Conservation (phyloP, 345 rosid species). For the Sonneratia caseolaris region DNA sequence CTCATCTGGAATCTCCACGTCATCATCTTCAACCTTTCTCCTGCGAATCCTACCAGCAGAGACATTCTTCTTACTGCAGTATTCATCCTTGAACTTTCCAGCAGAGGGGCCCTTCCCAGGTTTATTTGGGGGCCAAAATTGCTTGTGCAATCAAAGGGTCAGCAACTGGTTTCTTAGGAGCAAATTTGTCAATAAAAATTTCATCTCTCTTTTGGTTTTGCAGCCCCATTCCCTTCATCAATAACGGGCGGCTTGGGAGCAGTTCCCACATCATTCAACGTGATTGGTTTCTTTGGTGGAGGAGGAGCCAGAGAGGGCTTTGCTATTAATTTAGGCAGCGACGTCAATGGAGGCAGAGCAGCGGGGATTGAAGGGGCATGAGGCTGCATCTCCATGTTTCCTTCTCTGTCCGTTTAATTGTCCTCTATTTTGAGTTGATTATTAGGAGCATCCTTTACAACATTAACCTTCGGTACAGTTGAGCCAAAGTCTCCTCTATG, state of each 20-base stretch:
- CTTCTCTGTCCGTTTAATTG: constrained; percentile 19
- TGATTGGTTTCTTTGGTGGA: constrained; percentile 51
- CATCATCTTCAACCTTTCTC: constrained; percentile 40
- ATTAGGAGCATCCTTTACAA: constrained; percentile 51
- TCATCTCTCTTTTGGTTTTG: constrained; percentile 52
- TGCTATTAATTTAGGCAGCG: constrained; percentile 62
- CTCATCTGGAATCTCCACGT: constrained; percentile 39
- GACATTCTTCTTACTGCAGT: constrained; percentile 50
- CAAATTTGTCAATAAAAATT: constrained; percentile 87
- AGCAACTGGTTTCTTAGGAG: constrained; percentile 52
- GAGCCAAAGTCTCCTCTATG: constrained; percentile 78
- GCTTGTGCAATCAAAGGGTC: constrained; percentile 69
- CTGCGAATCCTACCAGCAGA: constrained; percentile 50
- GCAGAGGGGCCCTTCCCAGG: constrained; percentile 57
- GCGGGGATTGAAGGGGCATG: constrained; percentile 32
- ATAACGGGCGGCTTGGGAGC: constrained; percentile 28
- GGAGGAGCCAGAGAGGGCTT: constrained; percentile 63
- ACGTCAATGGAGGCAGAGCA: constrained; percentile 48
- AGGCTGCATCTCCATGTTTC: constrained; percentile 26
- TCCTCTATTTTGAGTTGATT: constrained; percentile 18
- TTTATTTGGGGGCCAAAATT: constrained; percentile 65
- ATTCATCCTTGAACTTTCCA: constrained; percentile 64
- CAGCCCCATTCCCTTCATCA: constrained; percentile 31
- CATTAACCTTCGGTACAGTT: constrained; percentile 48
- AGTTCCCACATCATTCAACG: constrained; percentile 76